These are phyloP conservation scores for Begonia masoniana DNA, from an alignment of 306 rosid genomes.

Conservation along the genomic window DNA sequence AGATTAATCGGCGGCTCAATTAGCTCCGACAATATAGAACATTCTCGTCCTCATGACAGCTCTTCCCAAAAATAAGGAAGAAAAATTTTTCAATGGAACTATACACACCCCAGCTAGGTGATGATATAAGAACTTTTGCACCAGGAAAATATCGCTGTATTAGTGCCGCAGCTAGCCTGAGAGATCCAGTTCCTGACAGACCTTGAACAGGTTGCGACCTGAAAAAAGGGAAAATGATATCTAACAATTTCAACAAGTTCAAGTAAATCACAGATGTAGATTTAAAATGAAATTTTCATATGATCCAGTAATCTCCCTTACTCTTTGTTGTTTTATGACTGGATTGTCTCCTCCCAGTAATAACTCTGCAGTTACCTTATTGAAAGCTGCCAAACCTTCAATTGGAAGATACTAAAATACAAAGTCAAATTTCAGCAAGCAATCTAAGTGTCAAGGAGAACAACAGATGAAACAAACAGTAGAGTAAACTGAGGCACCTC, in stretches of 20 bases:
- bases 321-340: constrained; percentile 62
- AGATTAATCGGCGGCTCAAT: neutral
- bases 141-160: constrained; percentile 85
- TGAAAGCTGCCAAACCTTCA: constrained; percentile 97
- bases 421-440: constrained; percentile 14
- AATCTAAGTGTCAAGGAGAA: constrained; percentile 2
- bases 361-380: constrained; percentile 81
- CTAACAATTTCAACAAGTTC: neutral
- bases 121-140: constrained; percentile 74
- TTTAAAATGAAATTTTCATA: neutral
- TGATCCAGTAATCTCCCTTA: constrained; percentile 16
- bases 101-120: constrained; percentile 92
- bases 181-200: constrained; percentile 96
- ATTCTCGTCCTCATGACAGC: neutral
- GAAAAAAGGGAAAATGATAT: constrained; percentile 7
- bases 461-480: neutral
- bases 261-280: neutral
- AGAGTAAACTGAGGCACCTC: constrained; percentile 41
- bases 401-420: constrained; percentile 75
- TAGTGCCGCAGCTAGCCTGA: constrained; percentile 77
- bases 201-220: constrained; percentile 99
- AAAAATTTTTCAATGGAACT: constrained; percentile 1
- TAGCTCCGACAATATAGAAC: too few relatives aligned
- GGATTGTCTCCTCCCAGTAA: constrained; percentile 82
- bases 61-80: constrained; percentile 1